Base-by-base conservation (phyloP, 148 eudicot species). In the Mesembryanthemum crystallinum region DNA sequence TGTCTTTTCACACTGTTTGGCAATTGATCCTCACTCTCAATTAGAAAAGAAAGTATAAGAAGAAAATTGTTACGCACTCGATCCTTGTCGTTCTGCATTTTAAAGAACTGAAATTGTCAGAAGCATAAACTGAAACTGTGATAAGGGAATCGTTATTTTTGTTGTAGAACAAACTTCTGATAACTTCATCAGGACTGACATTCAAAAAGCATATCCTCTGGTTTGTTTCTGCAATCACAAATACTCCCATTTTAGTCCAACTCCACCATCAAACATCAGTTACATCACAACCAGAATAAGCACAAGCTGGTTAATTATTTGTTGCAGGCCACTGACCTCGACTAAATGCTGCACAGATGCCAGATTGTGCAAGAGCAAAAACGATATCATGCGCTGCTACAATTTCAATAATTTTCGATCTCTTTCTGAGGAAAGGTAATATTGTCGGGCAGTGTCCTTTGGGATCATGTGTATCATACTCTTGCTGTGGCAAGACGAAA, bases 391-490 rank as follows among this genome's bases (percentile, higher is more conserved):
- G 98, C 29, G 98, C 98, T 80, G 97, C 97, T 21, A 95, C 98
- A 75, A 95, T 90, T 82, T 95, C 98, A 54, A 92, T 90, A 12
- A 95, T 87, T 80, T 90, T 90, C 43, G 97, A 88, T 79, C 98
- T 84, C 81, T 90, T 95, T 76, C 84, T 87, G 32, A 95, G 79
- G 78, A 95, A 95, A 35, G 96, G 90, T 76, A 95, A 82, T 43
- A 89, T 84, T 79, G 89, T 81, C 63, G 88, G 67, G 68, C 88
- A 88, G 32, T 95, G 88, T 29, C 94, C 99, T 83, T 92, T 95
- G 14, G 97, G 99, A 84, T 95, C 97, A 85, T 95, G 97, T 12
- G 97, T 95, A 74, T 95, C 99, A 84, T 88, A 92, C 82, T 95
- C 99, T 81, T 91, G 97, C 98, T 92, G 92, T 18, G 52, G 23